Evolutionary conservation across 1,139 yeast genomes (phyloP).

Genomic region (Wickerhamomyces sp.): DNA sequence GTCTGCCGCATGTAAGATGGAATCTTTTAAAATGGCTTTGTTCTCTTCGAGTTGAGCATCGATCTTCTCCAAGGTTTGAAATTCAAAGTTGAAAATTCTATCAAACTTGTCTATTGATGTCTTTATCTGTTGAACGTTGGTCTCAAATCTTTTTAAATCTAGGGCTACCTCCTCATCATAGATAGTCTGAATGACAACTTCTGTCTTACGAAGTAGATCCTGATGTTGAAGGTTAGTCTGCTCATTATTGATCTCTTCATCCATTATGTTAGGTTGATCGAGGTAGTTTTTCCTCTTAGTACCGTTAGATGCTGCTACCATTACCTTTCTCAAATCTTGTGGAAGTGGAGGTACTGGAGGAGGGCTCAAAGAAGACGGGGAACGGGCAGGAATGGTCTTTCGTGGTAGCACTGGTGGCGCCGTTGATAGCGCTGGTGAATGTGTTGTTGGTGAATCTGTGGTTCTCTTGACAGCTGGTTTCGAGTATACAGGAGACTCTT

Average conservation of each 20-base stretch:
- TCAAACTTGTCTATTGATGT: constrained; percentile 25
- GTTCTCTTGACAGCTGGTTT: constrained; percentile 23
- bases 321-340: constrained; percentile 12
- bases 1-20: constrained; percentile 26
- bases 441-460: constrained; percentile 5
- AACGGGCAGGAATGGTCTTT: constrained; percentile 1
- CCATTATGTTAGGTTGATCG: constrained; percentile 23
- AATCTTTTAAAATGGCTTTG: constrained; percentile 24
- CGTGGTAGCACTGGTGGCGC: constrained; percentile 17
- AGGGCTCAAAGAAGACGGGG: constrained; percentile 15
- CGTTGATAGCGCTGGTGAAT: constrained; percentile 10
- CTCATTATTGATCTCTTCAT: no score
- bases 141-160: constrained; percentile 27
- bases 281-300: constrained; percentile 5
- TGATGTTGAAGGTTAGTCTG: no score
- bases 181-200: constrained; percentile 10
- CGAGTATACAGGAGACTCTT: constrained; percentile 48
- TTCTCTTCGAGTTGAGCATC: constrained; percentile 27
- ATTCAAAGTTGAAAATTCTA: constrained; percentile 27
- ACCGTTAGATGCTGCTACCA: constrained; percentile 15
- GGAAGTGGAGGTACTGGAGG: constrained; percentile 28
- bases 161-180: constrained; percentile 10
- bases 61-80: constrained; percentile 23
- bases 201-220: no score
- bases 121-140: constrained; percentile 29